Base-by-base conservation (phyloP, 139 green algal genomes). In the Coelastrella sp. region DNA sequence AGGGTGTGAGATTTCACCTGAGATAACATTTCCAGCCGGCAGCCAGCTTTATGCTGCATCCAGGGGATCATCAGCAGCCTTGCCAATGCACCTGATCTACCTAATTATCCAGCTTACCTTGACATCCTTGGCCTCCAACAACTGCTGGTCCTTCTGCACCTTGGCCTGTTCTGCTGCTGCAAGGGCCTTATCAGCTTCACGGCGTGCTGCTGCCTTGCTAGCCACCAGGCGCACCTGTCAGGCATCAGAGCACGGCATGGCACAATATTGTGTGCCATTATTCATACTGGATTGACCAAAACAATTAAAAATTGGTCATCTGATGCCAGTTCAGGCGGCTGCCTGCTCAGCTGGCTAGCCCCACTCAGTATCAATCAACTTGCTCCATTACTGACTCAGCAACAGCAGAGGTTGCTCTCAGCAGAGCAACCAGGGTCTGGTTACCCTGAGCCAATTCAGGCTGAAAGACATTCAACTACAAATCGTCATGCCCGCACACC, bases 201-300 rank as follows among this genome's bases (percentile, higher is more conserved):
- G 68, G 19, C 82, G 27, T 19, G 84, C 84, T 61, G 84, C 68
- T 59, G 84, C 84, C 22, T 82, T 89, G 57, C 72, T 12, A 7
- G 84, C 68, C 58, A 89, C 84, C 14, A 15, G 7, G 12, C 82
- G 82, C 25, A 63, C 82, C 82, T 87, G 60, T 49, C 78, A 86
- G 12, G 7, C 22, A 58, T 20, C 66, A 74, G 14, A n/a, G 1
- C 22, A 78, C 72, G 10, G 22, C 22, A 78, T 49, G 12, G 20
- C 10, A 56, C 20, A 27, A 27, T 4, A 24, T 20, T 60, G 25
- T 24, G 22, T 59, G 24, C 8, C 74, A 81, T 20, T 17, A 57
- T 49, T 49, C 35, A 49, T 1, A 49, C 35, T 3, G 3, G 35
- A 49, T 49, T 49, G 3, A 49, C 1, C 35, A 49, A 49, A 49